phyloP scores from a whole-genome alignment of 768 basidiomycete species.

The Suillus clintonianus region DNA sequence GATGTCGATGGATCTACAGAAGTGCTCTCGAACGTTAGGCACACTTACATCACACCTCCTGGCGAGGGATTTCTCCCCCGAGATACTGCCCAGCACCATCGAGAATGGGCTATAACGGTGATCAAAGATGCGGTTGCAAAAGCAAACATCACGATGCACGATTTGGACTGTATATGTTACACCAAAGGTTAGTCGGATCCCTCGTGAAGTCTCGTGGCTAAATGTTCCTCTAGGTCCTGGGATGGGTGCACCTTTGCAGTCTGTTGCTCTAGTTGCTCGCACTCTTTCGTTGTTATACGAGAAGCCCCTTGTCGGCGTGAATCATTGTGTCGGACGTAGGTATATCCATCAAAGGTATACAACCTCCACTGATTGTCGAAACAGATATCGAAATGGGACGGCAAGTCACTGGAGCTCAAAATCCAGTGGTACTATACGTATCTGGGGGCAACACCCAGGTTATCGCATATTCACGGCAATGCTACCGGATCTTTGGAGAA shows the following conservation, averaged over 20 bases:
- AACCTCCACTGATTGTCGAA: neutral
- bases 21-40: conserved; percentile 90
- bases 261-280: conserved; percentile 91
- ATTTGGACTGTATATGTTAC: conserved; percentile 93
- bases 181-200: conserved; percentile 78
- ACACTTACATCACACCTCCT: conserved; percentile 98
- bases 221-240: conserved; percentile 74
- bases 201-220: neutral
- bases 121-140: conserved; percentile 74
- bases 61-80: conserved; percentile 97
- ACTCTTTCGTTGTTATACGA: conserved; percentile 84
- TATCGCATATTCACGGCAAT: conserved; percentile 96
- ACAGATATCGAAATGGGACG: conserved; percentile 99
- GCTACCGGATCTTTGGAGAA: conserved; percentile 98
- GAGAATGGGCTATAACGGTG: conserved; percentile 86
- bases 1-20: conserved; percentile 66
- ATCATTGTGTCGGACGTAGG: conserved; percentile 98
- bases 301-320: conserved; percentile 96
- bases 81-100: conserved; percentile 95
- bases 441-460: conserved; percentile 99
- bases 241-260: conserved; percentile 97
- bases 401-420: conserved; percentile 89
- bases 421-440: conserved; percentile 96
- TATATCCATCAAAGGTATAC: neutral
- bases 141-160: conserved; percentile 69